Conservation (phyloP, 2,329 filamentous ascomycete genomes). For the Drechslerella stenobrocha region DNA sequence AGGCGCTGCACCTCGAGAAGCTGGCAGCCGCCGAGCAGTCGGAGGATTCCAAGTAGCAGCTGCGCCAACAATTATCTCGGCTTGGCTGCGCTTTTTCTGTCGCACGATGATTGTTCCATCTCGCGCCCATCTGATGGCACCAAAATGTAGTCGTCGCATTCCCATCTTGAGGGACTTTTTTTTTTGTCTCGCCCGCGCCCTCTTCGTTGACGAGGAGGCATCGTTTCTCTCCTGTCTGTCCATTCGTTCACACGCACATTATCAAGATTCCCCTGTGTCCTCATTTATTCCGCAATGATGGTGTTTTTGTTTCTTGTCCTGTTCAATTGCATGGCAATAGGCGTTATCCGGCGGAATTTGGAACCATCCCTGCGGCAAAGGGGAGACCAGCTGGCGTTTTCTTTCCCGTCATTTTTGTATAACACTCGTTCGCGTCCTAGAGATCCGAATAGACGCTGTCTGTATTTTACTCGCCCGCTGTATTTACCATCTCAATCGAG, state of each 20-base stretch:
- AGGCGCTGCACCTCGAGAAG: conserved; percentile 30
- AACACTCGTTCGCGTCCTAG: neutral
- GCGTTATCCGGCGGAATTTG: neutral
- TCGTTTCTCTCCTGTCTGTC: neutral
- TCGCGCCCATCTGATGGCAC: too few relatives aligned
- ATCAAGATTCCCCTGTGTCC: neutral
- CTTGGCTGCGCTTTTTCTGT: too few relatives aligned
- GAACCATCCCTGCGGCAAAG: neutral
- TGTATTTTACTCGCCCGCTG: neutral
- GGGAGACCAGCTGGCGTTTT: neutral
- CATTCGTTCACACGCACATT: conserved; percentile 2
- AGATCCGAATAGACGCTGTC: neutral
- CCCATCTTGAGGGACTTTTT: neutral
- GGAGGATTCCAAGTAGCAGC: conserved; percentile 49
- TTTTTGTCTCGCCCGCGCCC: neutral
- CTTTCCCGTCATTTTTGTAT: neutral
- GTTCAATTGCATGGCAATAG: conserved; percentile 2
- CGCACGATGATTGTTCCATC: too few relatives aligned
- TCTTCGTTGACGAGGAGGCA: conserved; percentile 4
- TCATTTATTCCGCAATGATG: neutral
- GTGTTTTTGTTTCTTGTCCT: neutral
- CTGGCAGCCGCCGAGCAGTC: conserved; percentile 55
- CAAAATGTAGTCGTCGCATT: too few relatives aligned
- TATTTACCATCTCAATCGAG: neutral
- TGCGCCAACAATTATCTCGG: too few relatives aligned